Base-by-base conservation (phyloP, 2,329 filamentous ascomycete genomes). In the Teratosphaeria epicoccoides region DNA sequence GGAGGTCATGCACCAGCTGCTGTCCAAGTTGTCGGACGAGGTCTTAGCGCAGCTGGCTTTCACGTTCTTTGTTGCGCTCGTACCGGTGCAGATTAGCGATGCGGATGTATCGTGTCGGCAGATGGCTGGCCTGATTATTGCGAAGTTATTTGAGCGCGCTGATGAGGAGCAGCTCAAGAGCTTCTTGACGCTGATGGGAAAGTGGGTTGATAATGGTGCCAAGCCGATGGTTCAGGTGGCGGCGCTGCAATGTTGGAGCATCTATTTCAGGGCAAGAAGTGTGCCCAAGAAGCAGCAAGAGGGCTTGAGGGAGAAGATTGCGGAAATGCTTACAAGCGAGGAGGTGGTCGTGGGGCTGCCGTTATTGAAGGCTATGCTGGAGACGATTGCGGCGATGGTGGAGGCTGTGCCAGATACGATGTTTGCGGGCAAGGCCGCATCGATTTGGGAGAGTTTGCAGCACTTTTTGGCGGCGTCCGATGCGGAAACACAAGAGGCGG, bases 11-110 rank as follows among this genome's bases (percentile, higher is more conserved):
- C 85, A 95, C 64, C 76, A 90, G 43, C 75, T 98, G n/a, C 75
- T 97, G 22, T 83, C 81, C 57, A 97, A 96, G 70, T 84, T 90
- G 4, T 84, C 85, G 0, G 81, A 88, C 37, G 85, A 89, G 24
- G 81, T 90, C 45, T 81, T 90, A 6, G 88, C 94, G 66, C 87
- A 95, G 58, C 80, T 95, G 28, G 78, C 88, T 0, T 81, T 81
- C 1, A 85, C 82, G 20, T 87, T 89, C 64, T 98, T 96, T 72
- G 77, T 94, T 22, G 89, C 90, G 0, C 70, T 98, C 5, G 82
- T 96, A 48, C 81, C 95, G 61, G 82, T 90, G 14, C 78, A 96
- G 56, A 83, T 86, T 53, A 95, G 96, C 61, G 93, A 98, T 55
- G 87, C 94, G 50, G 88, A 87, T 47, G 79, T 84, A 49, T 87